Evolutionary conservation across 148 eudicot species (phyloP), one percentile per base, ranked within the genome.

Genomic region (Camellia sinensis): DNA sequence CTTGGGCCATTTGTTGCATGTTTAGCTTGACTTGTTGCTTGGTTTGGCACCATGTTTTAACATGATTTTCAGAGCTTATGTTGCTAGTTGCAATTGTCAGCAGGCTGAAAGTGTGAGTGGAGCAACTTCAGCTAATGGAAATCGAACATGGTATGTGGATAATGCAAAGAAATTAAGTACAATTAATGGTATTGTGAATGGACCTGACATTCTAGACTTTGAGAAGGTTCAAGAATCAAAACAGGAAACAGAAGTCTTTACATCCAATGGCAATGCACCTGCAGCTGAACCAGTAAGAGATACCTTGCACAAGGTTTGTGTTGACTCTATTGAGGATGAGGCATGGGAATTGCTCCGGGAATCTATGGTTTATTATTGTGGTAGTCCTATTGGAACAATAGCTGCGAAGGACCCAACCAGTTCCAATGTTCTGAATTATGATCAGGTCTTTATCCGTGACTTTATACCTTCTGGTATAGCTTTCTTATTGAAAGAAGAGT

Each of bases 341-440:
- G 93, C 93, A 12, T 92, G 93, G 97, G 83, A 80, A 5, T 73
- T 90, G 15, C 80, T 92, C 59, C 82, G 88, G 73, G 90, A 86
- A 80, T 87, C 97, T n/a, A 57, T 92, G 67, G 92, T 90, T 59
- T 52, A 83, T 73, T 92, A 92, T 81, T 92, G 93, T 77, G 88
- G 87, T 37, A 88, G 90, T 78, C 95, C 93, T 62, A 83, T 90
- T 40, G 95, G 95, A 76, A 92, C 95, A 22, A 87, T 90, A 74
- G 95, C 95, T 80, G 96, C 96, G 43, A 87, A 84, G 56, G 96
- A 92, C 72, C 89, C 93, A 5, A 84, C 88, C 41, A 67, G 83
- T 80, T 75, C 89, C 2, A 76, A 80, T 74, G 83, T 79, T 53
- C 78, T 89, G 75, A 91, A 91, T 76, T 91, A 91, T 81, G 95